These are phyloP conservation scores for Cyberlindnera mississippiensis DNA, from an alignment of 805 yeast species.

Conservation along the genomic window DNA sequence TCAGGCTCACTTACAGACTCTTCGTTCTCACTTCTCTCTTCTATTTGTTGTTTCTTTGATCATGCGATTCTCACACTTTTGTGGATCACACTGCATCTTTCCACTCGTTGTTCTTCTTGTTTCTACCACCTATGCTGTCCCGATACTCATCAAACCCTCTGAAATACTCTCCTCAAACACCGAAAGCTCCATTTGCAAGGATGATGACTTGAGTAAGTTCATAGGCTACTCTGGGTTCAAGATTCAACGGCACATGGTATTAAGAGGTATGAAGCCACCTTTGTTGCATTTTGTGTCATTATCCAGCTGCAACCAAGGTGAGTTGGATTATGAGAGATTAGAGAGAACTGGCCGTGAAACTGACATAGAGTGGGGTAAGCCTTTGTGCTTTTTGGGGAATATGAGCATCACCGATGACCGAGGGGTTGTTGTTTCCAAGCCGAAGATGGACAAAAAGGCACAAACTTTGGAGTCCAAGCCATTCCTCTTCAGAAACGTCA, in stretches of 20 bases:
- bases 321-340: slow-evolving; percentile 39
- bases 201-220: slow-evolving; percentile 4
- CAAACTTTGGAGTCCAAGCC: background rate
- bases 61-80: background rate
- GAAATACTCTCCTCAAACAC: background rate
- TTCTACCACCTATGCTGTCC: background rate
- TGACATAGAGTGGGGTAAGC: slow-evolving; percentile 46
- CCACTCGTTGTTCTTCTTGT: background rate
- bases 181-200: slow-evolving; percentile 1
- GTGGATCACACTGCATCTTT: no score
- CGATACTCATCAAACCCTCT: background rate
- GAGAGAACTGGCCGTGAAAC: slow-evolving; percentile 31
- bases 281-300: slow-evolving; percentile 42
- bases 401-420: slow-evolving; percentile 6
- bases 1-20: slow-evolving; percentile 6
- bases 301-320: slow-evolving; percentile 50
- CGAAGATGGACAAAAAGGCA: background rate
- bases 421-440: slow-evolving; percentile 5
- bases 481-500: slow-evolving; percentile 1
- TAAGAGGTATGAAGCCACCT: slow-evolving; percentile 36
- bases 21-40: slow-evolving; percentile 7
- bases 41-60: slow-evolving; percentile 6
- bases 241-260: slow-evolving; percentile 44
- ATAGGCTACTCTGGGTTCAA: slow-evolving; percentile 51
- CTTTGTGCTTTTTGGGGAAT: slow-evolving; percentile 39